A percentile compares a stretch with the other conserved stretches of the same genome.
Evolutionary conservation across 2,329 filamentous ascomycete genomes (phyloP).

Genomic region (Lecanicillium sp.): DNA sequence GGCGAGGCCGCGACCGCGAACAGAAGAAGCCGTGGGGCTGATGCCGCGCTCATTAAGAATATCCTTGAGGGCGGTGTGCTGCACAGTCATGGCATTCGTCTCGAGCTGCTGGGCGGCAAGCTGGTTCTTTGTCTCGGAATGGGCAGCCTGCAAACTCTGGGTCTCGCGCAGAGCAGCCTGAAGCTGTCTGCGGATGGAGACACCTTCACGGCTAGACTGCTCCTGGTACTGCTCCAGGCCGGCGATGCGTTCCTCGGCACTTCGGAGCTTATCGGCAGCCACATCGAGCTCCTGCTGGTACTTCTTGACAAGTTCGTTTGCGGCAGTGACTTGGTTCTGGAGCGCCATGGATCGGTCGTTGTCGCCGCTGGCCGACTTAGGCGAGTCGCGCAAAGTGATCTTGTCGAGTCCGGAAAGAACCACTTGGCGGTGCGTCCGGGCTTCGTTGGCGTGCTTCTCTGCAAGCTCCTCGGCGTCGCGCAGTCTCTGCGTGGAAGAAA

Average conservation of each 20-base stretch:
- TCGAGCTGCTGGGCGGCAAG: conserved; percentile 84
- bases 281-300: conserved; percentile 84
- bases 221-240: conserved; percentile 96
- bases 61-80: conserved; percentile 89
- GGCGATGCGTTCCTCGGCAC: conserved; percentile 92
- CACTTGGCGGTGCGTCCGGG: conserved; percentile 74
- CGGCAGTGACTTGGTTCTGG: conserved; percentile 71
- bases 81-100: conserved; percentile 86
- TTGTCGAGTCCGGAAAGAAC: conserved; percentile 79
- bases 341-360: conserved; percentile 66
- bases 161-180: conserved; percentile 78
- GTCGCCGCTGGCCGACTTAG: conserved; percentile 41
- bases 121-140: conserved; percentile 75
- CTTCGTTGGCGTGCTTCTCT: conserved; percentile 81
- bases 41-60: conserved; percentile 85
- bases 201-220: conserved; percentile 87
- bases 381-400: conserved; percentile 51
- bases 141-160: conserved; percentile 73
- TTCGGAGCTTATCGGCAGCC: conserved; percentile 81
- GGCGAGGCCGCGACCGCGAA: conserved; percentile 66
- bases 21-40: conserved; percentile 63
- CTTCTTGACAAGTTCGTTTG: conserved; percentile 75
- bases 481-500: conserved; percentile 65
- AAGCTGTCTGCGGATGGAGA: conserved; percentile 83
- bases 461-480: conserved; percentile 83